Conservation (phyloP, 1,139 yeast species). For the Diutina rugosa region DNA sequence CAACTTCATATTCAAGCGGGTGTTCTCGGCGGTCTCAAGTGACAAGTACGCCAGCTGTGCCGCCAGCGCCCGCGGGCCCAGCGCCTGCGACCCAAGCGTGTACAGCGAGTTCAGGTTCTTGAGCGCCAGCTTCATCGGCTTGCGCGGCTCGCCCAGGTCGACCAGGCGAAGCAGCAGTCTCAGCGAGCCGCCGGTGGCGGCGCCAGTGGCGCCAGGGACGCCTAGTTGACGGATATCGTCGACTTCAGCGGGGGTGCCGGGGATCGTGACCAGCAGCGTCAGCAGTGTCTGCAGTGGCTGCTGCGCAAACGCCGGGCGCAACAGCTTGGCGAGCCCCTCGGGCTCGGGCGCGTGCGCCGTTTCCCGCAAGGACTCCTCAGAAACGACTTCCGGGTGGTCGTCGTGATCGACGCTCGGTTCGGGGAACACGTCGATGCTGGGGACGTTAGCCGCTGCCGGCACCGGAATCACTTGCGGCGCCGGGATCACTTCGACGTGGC, state of each 20-base stretch:
- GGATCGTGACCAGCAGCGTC: not conserved
- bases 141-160: not conserved
- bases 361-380: not conserved
- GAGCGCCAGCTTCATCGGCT: slow-evolving; percentile 2
- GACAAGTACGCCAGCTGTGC: slow-evolving; percentile 55
- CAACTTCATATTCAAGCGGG: slow-evolving; percentile 53
- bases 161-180: slow-evolving; percentile 1
- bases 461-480: no score
- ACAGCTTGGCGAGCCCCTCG: not conserved
- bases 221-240: not conserved
- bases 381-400: not conserved
- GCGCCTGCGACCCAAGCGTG: not conserved
- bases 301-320: not conserved
- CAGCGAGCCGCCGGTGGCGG: not conserved
- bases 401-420: not conserved
- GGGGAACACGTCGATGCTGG: not conserved
- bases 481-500: not conserved
- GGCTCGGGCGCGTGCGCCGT: not conserved
- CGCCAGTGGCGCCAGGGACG: not conserved
- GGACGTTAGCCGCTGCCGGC: not conserved
- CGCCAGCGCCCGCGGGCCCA: slow-evolving; percentile 14
- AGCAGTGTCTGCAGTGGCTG: not conserved
- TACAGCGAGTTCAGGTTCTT: not conserved
- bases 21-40: slow-evolving; percentile 65
- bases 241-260: not conserved